Base-by-base conservation (phyloP, 805 yeast genomes). In the Zygosaccharomyces gambellarensis region DNA sequence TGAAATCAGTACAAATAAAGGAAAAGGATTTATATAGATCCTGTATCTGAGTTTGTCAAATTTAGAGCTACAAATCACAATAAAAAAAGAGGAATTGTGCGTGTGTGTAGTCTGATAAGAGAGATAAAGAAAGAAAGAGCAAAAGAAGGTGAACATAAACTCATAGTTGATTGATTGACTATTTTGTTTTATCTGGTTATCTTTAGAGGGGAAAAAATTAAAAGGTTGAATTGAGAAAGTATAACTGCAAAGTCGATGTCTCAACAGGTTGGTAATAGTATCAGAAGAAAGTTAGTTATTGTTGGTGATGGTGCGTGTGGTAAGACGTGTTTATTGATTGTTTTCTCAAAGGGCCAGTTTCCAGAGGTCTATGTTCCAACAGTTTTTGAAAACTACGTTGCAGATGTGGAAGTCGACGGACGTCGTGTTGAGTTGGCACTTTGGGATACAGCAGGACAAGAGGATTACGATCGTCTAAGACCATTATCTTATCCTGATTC, bases 401-500 rank as follows among this genome's bases (percentile, higher is more conserved):
- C 97, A 42, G 97, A 90, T 69, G 97, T 92, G 50, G 96, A 82
- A 65, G 85, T 85, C 50, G 92, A 86, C 62, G 95, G 95, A 45
- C 86, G 92, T 71, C 81, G 87, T 68, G 97, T 92, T 51, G 96
- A 90, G 69, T 76, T 90, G 71, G 96, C 96, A 6, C 76, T 90
- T 59, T 90, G 97, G 97, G 97, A 90, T 89, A 90, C 97, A 59
- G 96, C 97, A 49, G 97, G 97, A 57, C 97, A 90, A 80, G 97
- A 90, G 77, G 97, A 90, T 75, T 90, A 90, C 68, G 96, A 89
- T 71, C 86, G 96, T 71, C 76, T 88, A 61, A 85, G 96, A 73
- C 96, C 96, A 39, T 75, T 88, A 57, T 84, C 92, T 11, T 90
- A 90, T 71, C 96, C 96, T 54, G 96, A 90, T 69, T 85, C 96